Evolutionary conservation across 139 green algal species (phyloP), one percentile per base, ranked within the genome.

Genomic region (Pleodorina starrii): DNA sequence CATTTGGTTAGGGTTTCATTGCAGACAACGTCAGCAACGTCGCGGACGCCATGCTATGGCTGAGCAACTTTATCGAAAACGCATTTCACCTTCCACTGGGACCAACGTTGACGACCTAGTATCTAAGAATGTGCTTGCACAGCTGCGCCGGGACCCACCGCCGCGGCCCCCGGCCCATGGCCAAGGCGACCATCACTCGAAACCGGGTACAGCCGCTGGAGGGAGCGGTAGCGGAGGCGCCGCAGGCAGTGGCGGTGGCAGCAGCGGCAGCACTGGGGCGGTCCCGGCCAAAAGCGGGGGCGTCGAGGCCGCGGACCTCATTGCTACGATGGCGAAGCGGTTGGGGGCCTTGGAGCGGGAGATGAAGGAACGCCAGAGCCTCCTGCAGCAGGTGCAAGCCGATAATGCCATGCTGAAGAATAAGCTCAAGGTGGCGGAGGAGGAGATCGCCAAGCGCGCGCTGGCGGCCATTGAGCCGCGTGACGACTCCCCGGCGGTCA

Each of bases 321-420:
- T 93, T 40, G 73, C 90, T 14, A 85, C 80, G 25, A 91, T 93
- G 87, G 90, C 90, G 32, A 93, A 93, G 66, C 87, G 90, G 5
- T 44, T 93, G n/a, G 77, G 25, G 27, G 38, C 72, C 2, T 46
- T 93, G 54, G 90, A 93, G 66, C 68, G 85, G 29, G 84, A 90
- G n/a, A 42, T 90, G 43, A 80, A 82, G 76, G 83, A 89, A 48
- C 59, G 71, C 14, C 87, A 72, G 35, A 32, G 9, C 21, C 59
- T 82, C 14, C 46, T 93, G 36, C 42, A 85, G 46, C 43, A 73
- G 42, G 73, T 84, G 25, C 90, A 93, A 36, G 79, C 46, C 5
- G 90, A 93, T 38, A 93, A 93, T 36, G 68, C 68, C 1, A 25
- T 84, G 1, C 83, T 93, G 7, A 91, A 90, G 27, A 66, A 32